Base-by-base conservation (phyloP, 768 basidiomycete genomes). In the Mycena venus region DNA sequence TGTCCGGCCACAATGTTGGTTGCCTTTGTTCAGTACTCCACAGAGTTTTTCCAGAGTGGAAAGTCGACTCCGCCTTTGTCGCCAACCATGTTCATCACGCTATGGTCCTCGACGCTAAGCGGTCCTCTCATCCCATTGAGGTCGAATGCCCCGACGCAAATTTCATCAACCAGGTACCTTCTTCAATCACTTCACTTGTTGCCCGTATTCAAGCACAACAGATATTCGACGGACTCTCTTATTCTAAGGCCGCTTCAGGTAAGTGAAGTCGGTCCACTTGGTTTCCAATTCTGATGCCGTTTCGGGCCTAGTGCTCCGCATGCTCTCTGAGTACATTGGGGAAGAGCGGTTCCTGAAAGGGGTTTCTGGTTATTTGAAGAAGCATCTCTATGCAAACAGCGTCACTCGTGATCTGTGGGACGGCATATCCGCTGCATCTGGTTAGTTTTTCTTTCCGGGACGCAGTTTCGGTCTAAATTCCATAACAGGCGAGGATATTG, bases 291-390 rank as follows among this genome's bases (percentile, higher is more conserved):
- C 21, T 25, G 17, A 40, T 21, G 53, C 17, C 7, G 3, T 59
- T 59, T 61, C 27, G 23, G 12, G 12, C 15, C 31, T 79, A 89
- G 97, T 98, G 21, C 90, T 99, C 49, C 94, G 96, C 78, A 99
- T 99, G 97, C 86, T 99, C 63, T 91, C 93, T 19, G 91, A 91
- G 79, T 93, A 94, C 74, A 95, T 97, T 25, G 96, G 97, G 51
- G 93, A 98, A 82, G 95, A 96, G 5, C 88, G 84, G 65, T 98
- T 99, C 90, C 84, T 97, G 62, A 90, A 92, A 78, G 95, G 95
- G 29, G 96, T 98, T 62, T 96, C 96, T 4, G 88, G 94, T 72
- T 99, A 99, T 85, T 90, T 99, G 76, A 97, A 97, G 85, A 90
- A 92, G 75, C 93, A 95, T 77, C 86, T 97, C 4, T 99, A 94